These are phyloP conservation scores for Oryza glaberrima DNA, from an alignment of 176 grass and related monocot genomes.

Conservation along the genomic window DNA sequence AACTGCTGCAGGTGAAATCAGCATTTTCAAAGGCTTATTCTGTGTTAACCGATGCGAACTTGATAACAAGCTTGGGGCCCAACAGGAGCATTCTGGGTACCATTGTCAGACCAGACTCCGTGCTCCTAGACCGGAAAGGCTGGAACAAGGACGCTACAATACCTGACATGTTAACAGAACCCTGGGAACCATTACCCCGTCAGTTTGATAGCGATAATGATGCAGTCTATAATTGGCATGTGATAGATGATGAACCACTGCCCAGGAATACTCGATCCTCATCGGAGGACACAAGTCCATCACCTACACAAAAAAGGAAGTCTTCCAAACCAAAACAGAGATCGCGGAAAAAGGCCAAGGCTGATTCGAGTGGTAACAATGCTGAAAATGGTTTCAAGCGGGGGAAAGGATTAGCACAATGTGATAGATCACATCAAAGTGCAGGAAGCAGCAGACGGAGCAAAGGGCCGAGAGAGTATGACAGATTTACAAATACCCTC, in stretches of 20 bases:
- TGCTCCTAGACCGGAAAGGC: constrained; percentile 87
- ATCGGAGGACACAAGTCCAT: constrained; percentile 42
- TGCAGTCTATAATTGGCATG: constrained; percentile 78
- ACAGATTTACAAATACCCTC: constrained; percentile 58
- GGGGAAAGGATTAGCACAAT: constrained; percentile 33
- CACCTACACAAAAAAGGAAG: constrained; percentile 63
- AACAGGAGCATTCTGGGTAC: constrained; percentile 84
- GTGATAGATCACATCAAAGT: constrained; percentile 37
- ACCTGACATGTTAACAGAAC: constrained; percentile 59
- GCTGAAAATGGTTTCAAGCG: constrained; percentile 46
- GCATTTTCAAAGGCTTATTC: constrained; percentile 91
- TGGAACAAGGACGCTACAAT: constrained; percentile 48
- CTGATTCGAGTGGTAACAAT: constrained; percentile 25
- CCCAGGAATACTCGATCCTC: constrained; percentile 63
- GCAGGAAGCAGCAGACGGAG: constrained; percentile 51
- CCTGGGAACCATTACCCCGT: constrained; percentile 54
- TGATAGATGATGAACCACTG: constrained; percentile 86
- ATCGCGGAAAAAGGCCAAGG: constrained; percentile 47
- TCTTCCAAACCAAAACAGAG: constrained; percentile 57
- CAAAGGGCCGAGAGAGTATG: constrained; percentile 50
- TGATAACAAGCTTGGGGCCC: constrained; percentile 64
- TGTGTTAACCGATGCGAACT: constrained; percentile 68
- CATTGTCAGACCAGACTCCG: constrained; percentile 83
- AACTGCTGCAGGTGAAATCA: constrained; percentile 76
- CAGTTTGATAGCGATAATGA: constrained; percentile 62